Evolutionary conservation across 2,329 filamentous ascomycete species (phyloP).

Genomic region (Westerdykella sp.): DNA sequence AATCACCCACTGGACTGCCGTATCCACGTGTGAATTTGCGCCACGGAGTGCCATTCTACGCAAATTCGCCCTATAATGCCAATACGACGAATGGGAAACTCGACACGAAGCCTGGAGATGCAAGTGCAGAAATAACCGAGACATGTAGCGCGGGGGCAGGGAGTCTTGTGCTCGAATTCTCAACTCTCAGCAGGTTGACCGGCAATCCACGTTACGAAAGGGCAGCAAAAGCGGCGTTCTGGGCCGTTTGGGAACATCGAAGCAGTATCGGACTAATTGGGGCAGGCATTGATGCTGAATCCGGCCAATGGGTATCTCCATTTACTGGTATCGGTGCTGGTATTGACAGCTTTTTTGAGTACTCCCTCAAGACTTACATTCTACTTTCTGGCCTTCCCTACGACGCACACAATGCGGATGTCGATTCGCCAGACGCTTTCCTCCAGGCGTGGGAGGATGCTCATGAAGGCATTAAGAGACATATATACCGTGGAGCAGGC

Average conservation of each 20-base stretch:
- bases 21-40: constrained; percentile 92
- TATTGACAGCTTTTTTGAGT: constrained; percentile 98
- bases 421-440: constrained; percentile 68
- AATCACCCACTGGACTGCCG: constrained; percentile 82
- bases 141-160: constrained; percentile 97
- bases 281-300: constrained; percentile 86
- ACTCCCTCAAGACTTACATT: constrained; percentile 90
- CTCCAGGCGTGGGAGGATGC: constrained; percentile 77
- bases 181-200: constrained; percentile 79
- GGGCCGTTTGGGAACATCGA: constrained; percentile 88
- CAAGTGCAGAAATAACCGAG: constrained; percentile 72
- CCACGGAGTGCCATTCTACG: constrained; percentile 85
- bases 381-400: constrained; percentile 66
- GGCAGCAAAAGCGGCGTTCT: constrained; percentile 85
- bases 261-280: constrained; percentile 84
- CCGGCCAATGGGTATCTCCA: constrained; percentile 78
- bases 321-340: constrained; percentile 94
- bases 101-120: constrained; percentile 39
- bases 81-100: constrained; percentile 47
- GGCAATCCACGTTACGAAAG: constrained; percentile 84
- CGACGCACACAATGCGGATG: constrained; percentile 47
- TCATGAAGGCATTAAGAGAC: constrained; percentile 79
- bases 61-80: constrained; percentile 72
- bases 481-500: constrained; percentile 71
- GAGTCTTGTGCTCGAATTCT: constrained; percentile 88